Percentiles rank a stretch among this genome's conserved stretches.
Evolutionary conservation across 441 rosid species (phyloP).

Genomic region (Biscutella auriculata): DNA sequence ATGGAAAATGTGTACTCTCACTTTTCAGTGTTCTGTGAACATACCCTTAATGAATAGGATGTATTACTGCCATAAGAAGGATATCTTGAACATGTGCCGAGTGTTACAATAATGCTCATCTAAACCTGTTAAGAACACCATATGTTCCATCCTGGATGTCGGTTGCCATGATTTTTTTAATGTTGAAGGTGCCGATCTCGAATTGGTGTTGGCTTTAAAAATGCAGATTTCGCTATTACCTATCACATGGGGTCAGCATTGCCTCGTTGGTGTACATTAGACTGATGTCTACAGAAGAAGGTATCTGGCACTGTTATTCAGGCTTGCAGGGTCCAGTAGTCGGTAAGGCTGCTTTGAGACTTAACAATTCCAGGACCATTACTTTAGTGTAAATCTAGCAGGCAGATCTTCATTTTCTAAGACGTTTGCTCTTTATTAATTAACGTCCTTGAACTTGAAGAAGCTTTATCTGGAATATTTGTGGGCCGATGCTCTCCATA

Average conservation of each 20-base stretch:
- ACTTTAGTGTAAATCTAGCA: slow-evolving; percentile 23
- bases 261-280: slow-evolving; percentile 98
- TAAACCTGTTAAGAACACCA: slow-evolving; percentile 39
- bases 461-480: slow-evolving; percentile 15
- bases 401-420: background rate
- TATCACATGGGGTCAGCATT: slow-evolving; percentile 79
- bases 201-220: slow-evolving; percentile 92
- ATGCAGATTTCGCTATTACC: slow-evolving; percentile 90
- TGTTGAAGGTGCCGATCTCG: slow-evolving; percentile 81
- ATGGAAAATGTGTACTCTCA: background rate
- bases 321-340: slow-evolving; percentile 72
- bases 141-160: slow-evolving; percentile 59
- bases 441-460: background rate
- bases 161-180: slow-evolving; percentile 68
- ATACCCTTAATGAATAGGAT: too few relatives aligned
- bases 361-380: slow-evolving; percentile 38
- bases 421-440: background rate
- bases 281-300: slow-evolving; percentile 81
- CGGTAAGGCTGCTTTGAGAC: slow-evolving; percentile 90
- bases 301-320: slow-evolving; percentile 69
- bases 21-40: too few relatives aligned
- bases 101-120: slow-evolving; percentile 26
- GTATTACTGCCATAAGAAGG: slow-evolving; percentile 9
- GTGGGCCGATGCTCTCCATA: too few relatives aligned
- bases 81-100: slow-evolving; percentile 24